These are phyloP conservation scores for Meyerozyma sp. DNA, from an alignment of 1,139 yeast genomes.

Conservation along the genomic window DNA sequence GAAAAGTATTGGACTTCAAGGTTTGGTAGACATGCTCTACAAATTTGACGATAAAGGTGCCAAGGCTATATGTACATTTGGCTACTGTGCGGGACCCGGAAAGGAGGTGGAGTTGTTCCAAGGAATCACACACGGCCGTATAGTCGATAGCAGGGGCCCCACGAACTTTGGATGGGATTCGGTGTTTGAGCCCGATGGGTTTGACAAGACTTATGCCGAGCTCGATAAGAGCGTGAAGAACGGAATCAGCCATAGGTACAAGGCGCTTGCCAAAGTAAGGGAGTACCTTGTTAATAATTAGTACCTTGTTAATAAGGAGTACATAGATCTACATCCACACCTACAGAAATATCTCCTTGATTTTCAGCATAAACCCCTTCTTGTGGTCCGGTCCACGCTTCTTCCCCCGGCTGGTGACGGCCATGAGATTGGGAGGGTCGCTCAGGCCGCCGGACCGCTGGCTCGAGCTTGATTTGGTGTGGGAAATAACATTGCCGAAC, in stretches of 20 bases:
- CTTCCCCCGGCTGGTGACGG: conserved; percentile 23
- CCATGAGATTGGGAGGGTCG: conserved; percentile 14
- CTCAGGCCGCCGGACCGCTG: conserved; percentile 1
- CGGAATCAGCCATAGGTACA: conserved; percentile 78
- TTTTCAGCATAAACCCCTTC: conserved; percentile 27
- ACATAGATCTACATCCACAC: background rate
- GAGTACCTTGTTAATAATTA: conserved; percentile 31
- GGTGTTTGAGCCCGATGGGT: conserved; percentile 74
- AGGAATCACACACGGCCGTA: conserved; percentile 76
- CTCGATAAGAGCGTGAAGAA: conserved; percentile 76
- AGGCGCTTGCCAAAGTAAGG: conserved; percentile 71
- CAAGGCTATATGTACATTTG: conserved; percentile 87
- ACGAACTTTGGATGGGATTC: conserved; percentile 94
- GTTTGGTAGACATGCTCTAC: conserved; percentile 68
- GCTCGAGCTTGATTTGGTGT: conserved; percentile 7
- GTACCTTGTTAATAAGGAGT: conserved; percentile 19
- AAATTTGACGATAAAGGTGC: conserved; percentile 85
- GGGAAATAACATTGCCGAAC: conserved; percentile 40
- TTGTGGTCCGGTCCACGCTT: conserved; percentile 13
- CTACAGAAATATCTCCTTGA: conserved; percentile 24
- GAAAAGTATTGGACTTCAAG: conserved; percentile 62
- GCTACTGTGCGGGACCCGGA: conserved; percentile 82
- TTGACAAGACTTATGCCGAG: conserved; percentile 80
- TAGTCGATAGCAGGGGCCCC: conserved; percentile 76
- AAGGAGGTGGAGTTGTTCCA: conserved; percentile 67